Evolutionary conservation across 768 basidiomycete species (phyloP).

Genomic region (Tubosaeta brunneosetosa): DNA sequence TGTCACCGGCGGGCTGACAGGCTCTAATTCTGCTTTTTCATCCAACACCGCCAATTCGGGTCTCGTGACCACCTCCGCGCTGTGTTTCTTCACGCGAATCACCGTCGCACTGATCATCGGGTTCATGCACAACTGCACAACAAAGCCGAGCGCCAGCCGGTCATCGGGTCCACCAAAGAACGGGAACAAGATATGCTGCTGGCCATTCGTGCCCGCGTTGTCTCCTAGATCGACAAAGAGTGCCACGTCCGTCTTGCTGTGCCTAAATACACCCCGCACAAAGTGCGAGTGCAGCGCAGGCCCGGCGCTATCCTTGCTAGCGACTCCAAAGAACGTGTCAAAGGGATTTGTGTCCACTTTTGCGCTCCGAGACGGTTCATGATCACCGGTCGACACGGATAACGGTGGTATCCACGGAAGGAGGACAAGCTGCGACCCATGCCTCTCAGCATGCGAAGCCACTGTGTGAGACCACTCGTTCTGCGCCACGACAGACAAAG

Average conservation of each 20-base stretch:
- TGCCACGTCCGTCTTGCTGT: conserved; percentile 70
- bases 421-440: conserved; percentile 68
- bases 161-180: conserved; percentile 97
- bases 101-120: conserved; percentile 66
- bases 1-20: not conserved
- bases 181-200: conserved; percentile 72
- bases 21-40: conserved; percentile 36
- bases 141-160: conserved; percentile 74
- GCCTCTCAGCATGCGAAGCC: conserved; percentile 50
- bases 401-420: conserved; percentile 73
- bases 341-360: conserved; percentile 55
- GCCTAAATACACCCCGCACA: conserved; percentile 75
- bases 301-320: conserved; percentile 44
- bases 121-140: conserved; percentile 73
- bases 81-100: conserved; percentile 49
- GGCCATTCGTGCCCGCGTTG: conserved; percentile 23
- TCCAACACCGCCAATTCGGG: conserved; percentile 54
- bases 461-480: conserved; percentile 71
- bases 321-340: conserved; percentile 67
- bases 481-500: conserved; percentile 70
- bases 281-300: conserved; percentile 74
- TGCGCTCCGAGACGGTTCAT: conserved; percentile 14
- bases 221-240: conserved; percentile 75
- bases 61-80: conserved; percentile 49
- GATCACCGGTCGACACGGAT: conserved; percentile 23